These are phyloP conservation scores for Podaxis mareebaensis DNA, from an alignment of 768 basidiomycete genomes.

Conservation along the genomic window DNA sequence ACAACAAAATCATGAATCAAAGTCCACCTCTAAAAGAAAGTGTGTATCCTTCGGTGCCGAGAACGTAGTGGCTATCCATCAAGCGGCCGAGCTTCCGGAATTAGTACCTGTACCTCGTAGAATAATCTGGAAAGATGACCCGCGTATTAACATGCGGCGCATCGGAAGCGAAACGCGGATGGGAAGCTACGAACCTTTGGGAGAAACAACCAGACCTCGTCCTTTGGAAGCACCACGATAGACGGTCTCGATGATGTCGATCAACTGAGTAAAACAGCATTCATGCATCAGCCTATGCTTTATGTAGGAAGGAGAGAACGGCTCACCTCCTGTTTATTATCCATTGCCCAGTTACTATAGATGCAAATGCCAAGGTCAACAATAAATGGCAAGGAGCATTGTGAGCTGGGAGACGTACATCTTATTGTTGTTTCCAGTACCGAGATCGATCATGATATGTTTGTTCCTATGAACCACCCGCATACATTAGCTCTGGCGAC, in stretches of 20 bases:
- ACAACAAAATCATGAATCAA: too few relatives aligned
- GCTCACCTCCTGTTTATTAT: constrained; percentile 94
- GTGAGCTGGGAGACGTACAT: constrained; percentile 58
- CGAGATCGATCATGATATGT: constrained; percentile 99
- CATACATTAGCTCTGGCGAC: constrained; percentile 11
- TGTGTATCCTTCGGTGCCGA: background rate
- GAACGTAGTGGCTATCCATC: background rate
- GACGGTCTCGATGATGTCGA: constrained; percentile 97
- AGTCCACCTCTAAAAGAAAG: too few relatives aligned
- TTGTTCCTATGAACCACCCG: constrained; percentile 65
- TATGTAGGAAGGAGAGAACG: background rate
- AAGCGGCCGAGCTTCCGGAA: background rate
- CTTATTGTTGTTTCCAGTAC: constrained; percentile 99
- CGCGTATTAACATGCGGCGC: background rate
- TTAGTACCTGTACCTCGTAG: constrained; percentile 45
- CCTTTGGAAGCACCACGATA: constrained; percentile 98
- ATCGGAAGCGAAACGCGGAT: background rate
- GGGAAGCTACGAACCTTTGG: constrained; percentile 26
- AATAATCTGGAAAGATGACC: constrained; percentile 33
- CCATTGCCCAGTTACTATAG: constrained; percentile 95
- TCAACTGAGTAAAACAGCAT: constrained; percentile 54
- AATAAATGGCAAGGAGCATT: background rate
- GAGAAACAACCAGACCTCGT: constrained; percentile 95
- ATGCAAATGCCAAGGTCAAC: constrained; percentile 13
- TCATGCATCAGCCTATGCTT: constrained; percentile 4